These are phyloP conservation scores for Verticillium zaregamsianum DNA, from an alignment of 2,329 filamentous ascomycete species.

Conservation along the genomic window DNA sequence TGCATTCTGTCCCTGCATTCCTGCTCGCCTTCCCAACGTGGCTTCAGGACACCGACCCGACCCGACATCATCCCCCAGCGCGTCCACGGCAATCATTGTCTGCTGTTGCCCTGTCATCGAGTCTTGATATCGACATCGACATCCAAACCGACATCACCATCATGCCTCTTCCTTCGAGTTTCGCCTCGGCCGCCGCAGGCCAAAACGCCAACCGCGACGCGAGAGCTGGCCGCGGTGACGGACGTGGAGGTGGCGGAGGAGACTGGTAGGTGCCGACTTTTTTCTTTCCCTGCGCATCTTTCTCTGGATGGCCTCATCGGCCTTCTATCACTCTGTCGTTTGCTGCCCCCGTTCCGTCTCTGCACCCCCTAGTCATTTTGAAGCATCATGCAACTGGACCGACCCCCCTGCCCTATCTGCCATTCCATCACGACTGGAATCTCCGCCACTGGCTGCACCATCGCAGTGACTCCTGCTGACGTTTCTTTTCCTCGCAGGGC, in stretches of 20 bases:
- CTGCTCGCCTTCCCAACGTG: constrained; percentile 1
- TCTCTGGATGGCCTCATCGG: neutral
- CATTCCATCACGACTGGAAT: constrained; percentile 1
- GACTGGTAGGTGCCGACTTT: constrained; percentile 61
- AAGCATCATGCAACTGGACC: neutral
- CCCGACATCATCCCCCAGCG: constrained; percentile 1
- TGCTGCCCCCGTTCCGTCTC: neutral
- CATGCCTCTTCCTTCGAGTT: constrained; percentile 77
- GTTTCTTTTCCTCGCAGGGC: constrained; percentile 38
- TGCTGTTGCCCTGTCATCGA: neutral
- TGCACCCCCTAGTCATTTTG: neutral
- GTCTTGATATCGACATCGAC: neutral
- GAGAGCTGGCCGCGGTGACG: constrained; percentile 55
- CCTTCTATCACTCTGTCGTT: neutral
- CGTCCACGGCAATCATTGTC: neutral
- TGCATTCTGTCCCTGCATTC: constrained; percentile 11
- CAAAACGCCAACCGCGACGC: constrained; percentile 61
- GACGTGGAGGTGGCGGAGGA: constrained; percentile 49
- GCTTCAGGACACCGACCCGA: constrained; percentile 7
- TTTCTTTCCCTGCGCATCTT: constrained; percentile 4
- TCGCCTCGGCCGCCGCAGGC: constrained; percentile 77
- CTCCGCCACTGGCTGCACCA: neutral
- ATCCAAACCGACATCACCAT: constrained; percentile 15
- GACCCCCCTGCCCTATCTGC: neutral
- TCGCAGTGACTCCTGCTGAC: constrained; percentile 6